Conservation (phyloP, 2,329 filamentous ascomycete genomes). For the Fusarium sp. region DNA sequence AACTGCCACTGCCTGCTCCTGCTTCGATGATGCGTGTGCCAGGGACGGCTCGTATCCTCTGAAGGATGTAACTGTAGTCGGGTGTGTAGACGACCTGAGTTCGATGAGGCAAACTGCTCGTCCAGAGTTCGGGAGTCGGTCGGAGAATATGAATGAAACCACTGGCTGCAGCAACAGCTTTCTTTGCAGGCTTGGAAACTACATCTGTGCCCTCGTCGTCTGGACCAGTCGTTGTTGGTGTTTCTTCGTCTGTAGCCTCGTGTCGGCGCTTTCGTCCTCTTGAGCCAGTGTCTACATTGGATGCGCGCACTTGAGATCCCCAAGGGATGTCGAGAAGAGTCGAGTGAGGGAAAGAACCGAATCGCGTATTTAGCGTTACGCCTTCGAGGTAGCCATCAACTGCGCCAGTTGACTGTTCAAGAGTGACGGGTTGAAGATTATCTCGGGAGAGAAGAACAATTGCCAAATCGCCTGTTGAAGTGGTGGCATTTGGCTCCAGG, state of each 20-base stretch:
- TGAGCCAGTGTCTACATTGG: constrained; percentile 91
- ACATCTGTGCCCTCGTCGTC: constrained; percentile 52
- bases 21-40: constrained; percentile 83
- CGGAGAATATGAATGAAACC: constrained; percentile 85
- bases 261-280: constrained; percentile 78
- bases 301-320: constrained; percentile 93
- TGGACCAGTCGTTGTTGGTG: constrained; percentile 50
- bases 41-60: constrained; percentile 79
- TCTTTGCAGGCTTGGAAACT: constrained; percentile 58
- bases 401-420: constrained; percentile 71
- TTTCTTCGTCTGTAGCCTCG: constrained; percentile 61
- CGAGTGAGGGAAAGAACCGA: constrained; percentile 88
- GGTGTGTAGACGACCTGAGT: constrained; percentile 91
- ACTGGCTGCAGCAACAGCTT: constrained; percentile 67
- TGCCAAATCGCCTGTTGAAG: constrained; percentile 76
- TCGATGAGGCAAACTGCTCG: constrained; percentile 80
- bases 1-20: constrained; percentile 85
- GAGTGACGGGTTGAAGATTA: constrained; percentile 81
- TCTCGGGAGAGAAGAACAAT: constrained; percentile 92
- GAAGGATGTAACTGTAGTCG: constrained; percentile 87
- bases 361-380: constrained; percentile 89
- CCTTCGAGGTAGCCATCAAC: constrained; percentile 81
- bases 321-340: constrained; percentile 84
- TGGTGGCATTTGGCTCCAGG: constrained; percentile 74
- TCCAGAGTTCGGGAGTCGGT: constrained; percentile 87